A percentile compares a stretch with the other conserved stretches of the same genome.
These are phyloP conservation scores for Alternaria longipes DNA, from an alignment of 2,329 filamentous ascomycete species.

Conservation along the genomic window DNA sequence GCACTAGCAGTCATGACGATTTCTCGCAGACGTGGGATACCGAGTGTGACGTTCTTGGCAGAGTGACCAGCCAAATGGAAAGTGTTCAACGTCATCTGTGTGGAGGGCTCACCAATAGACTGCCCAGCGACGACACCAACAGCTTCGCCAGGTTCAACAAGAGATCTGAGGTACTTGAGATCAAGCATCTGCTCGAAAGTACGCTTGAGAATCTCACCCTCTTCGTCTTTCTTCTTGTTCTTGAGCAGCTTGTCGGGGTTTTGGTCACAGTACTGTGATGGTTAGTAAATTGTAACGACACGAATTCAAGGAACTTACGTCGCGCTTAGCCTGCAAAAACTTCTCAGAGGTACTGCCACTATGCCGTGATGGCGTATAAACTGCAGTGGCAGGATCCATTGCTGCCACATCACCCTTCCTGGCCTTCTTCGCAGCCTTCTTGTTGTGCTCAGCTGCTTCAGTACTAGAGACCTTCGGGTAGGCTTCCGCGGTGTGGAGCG, in stretches of 20 bases:
- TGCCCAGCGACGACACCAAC: conserved; percentile 97
- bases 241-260: conserved; percentile 72
- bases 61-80: conserved; percentile 99
- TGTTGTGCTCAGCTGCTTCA: conserved; percentile 69
- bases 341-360: conserved; percentile 89
- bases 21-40: conserved; percentile 96
- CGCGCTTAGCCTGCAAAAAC: conserved; percentile 75
- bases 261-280: conserved; percentile 72
- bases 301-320: conserved; percentile 53
- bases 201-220: conserved; percentile 64
- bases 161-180: conserved; percentile 89
- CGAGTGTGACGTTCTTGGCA: conserved; percentile 96
- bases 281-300: conserved; percentile 22
- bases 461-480: conserved; percentile 69
- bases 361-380: conserved; percentile 78
- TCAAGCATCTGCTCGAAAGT: conserved; percentile 85
- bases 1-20: conserved; percentile 97
- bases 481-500: conserved; percentile 72
- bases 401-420: conserved; percentile 74
- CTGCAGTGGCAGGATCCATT: conserved; percentile 78
- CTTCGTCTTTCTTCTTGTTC: conserved; percentile 65
- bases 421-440: conserved; percentile 78
- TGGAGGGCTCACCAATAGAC: conserved; percentile 95
- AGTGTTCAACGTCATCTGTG: conserved; percentile 99
- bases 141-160: conserved; percentile 94